Base-by-base conservation (phyloP, 2,329 filamentous ascomycete species). In the Graphilbum sp. region DNA sequence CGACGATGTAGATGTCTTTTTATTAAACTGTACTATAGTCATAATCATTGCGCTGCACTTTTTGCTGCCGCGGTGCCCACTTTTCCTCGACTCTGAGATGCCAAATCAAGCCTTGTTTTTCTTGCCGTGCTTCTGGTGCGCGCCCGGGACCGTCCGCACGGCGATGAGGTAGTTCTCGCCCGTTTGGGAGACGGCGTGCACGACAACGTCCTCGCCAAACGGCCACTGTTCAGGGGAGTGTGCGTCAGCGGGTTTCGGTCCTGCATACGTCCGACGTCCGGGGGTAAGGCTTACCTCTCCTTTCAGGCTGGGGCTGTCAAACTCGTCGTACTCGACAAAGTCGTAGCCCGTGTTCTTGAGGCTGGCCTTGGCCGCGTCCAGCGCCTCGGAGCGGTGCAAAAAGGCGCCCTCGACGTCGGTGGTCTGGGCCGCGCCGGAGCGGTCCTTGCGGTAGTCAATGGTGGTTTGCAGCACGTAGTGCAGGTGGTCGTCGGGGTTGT, bases 141-240 rank as follows among this genome's bases (percentile, higher is more conserved):
- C 49, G 9, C 46, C 47, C 5, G 49, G 47, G 5, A 50, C 46
- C 5, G 56, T 56, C 44, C 51, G 56, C 6, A 64, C 53, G 2
- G 52, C 48, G 5, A 64, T 51, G 3, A 49, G 43, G 33, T 52
- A 57, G 45, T 63, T 63, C 50, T 62, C 54, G 1, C 62, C 63
- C 8, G 50, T 58, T 32, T 56, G 48, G 0, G 54, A 52, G 2
- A 66, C 58, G 6, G 62, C 62, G 41, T 63, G 62, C 13, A 60
- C 56, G 2, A 62, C 41, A 3, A 59, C 55, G 19, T 64, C 58
- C 15, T 63, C 60, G 5, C 61, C 61, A 53, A 57, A 66, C 2
- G 61, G 60, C 60, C 61, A 64, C 39, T 59, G 42, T 3, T n/a
- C n/a, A n/a, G n/a, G n/a, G n/a, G n/a, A 27, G 7, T 18, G 15